Base-by-base conservation (phyloP, 139 green algal species). In the Chlorella sp. region DNA sequence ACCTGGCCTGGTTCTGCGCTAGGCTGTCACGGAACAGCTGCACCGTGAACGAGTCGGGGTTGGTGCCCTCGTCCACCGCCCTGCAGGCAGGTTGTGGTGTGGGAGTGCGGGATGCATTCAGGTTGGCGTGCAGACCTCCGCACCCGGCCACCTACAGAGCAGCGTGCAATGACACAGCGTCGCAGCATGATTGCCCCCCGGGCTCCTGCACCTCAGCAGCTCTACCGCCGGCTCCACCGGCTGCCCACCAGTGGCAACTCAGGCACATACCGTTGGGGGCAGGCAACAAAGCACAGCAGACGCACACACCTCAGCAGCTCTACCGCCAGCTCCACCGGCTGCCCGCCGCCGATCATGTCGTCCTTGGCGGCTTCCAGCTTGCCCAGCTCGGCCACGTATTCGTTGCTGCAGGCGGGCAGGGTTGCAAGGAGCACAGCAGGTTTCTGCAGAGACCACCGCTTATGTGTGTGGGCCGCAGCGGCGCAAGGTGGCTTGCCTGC, bases 21-120 rank as follows among this genome's bases (percentile, higher is more conserved):
- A 82, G 20, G 60, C 60, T 73, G 76, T 71, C 76, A 4, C 76
- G 26, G 38, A 82, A 82, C 30, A 82, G 56, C 38, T 82, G 76
- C 57, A 82, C 76, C 11, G 76, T 82, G 36, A 82, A 82, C 9
- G 36, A 73, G 76, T 82, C 76, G 15, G 76, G 76, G 76, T 82
- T 82, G 11, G 57, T 82, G 12, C 76, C 76, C 60, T 82, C 76
- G 60, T 82, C 76, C 26, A 82, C 57, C 23, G 76, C 76, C 38
- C 76, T 82, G 76, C 76, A 60, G 23, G 3, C 12, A 21, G 39
- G 41, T 32, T 0, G 36, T 15, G 55, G 60, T 32, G 25, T 9
- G 44, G 32, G 32, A 13, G 20, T 7, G 16, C 2, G 67, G n/a
- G 32, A 0, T 44, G n/a, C n/a, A n/a, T n/a, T n/a, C n/a, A n/a